Evolutionary conservation across 805 yeast genomes (phyloP).

Genomic region (Saturnispora besseyi): DNA sequence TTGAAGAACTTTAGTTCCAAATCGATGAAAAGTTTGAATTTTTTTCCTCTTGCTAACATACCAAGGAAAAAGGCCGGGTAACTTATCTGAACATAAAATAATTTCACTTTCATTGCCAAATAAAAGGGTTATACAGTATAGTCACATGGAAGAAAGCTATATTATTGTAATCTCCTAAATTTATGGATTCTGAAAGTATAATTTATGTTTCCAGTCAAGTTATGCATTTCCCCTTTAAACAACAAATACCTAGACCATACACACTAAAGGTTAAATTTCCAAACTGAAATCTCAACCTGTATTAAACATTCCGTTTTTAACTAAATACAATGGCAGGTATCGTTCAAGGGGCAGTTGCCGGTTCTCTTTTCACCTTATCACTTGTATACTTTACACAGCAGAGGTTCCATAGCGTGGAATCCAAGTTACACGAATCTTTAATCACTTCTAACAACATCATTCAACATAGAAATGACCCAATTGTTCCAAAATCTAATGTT

Average conservation of each 20-base stretch:
- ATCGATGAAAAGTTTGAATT: not conserved
- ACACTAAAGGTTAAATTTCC: no score
- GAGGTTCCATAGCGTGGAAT: slow-evolving; percentile 42
- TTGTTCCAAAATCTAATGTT: slow-evolving; percentile 37
- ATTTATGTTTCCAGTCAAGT: no score
- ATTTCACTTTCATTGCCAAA: not conserved
- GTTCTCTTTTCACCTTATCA: slow-evolving; percentile 54
- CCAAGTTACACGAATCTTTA: slow-evolving; percentile 38
- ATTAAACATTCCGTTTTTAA: no score
- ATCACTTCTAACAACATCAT: slow-evolving; percentile 40
- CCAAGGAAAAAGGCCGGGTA: slow-evolving; percentile 1
- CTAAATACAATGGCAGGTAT: slow-evolving; percentile 32
- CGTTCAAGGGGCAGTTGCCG: slow-evolving; percentile 48
- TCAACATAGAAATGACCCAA: slow-evolving; percentile 43
- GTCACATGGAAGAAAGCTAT: no score
- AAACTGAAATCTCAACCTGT: no score
- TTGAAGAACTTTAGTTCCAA: not conserved
- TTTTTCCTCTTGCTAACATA: not conserved
- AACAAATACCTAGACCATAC: no score
- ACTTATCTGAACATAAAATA: not conserved
- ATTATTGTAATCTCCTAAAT: no score
- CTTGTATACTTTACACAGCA: slow-evolving; percentile 52
- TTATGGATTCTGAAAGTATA: no score
- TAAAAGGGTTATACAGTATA: no score
- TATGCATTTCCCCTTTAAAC: no score